These are phyloP conservation scores for Sechiopsis laciniata DNA, from an alignment of 306 rosid species.

Conservation along the genomic window DNA sequence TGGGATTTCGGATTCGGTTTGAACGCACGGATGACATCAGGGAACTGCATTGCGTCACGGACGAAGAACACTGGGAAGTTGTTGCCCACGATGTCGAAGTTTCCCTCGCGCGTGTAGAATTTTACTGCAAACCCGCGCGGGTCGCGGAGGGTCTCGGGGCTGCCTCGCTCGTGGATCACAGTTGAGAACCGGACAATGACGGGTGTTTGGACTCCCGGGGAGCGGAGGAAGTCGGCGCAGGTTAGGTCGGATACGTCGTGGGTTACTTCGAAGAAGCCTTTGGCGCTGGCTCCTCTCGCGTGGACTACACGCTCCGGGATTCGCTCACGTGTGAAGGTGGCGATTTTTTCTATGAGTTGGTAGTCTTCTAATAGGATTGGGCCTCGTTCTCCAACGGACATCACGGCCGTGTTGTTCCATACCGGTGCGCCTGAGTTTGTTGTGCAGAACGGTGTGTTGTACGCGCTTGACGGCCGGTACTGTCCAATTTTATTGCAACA, in stretches of 20 bases:
- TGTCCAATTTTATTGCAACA: conserved; percentile 20
- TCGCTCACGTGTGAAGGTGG: conserved; percentile 75
- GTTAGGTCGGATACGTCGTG: conserved; percentile 76
- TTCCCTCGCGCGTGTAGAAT: conserved; percentile 94
- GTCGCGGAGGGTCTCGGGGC: conserved; percentile 89
- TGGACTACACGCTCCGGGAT: conserved; percentile 96
- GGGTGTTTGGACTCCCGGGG: conserved; percentile 95
- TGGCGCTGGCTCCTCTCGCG: conserved; percentile 97
- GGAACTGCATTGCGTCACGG: conserved; percentile 84
- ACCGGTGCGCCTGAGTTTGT: conserved; percentile 87
- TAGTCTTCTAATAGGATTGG: conserved; percentile 91
- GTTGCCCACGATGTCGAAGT: conserved; percentile 86
- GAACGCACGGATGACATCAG: conserved; percentile 83
- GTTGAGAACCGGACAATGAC: conserved; percentile 91
- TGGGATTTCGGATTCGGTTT: conserved; percentile 90
- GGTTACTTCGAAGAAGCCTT: conserved; percentile 95
- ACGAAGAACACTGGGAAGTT: conserved; percentile 76
- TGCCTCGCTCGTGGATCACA: conserved; percentile 93
- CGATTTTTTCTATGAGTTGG: conserved; percentile 83
- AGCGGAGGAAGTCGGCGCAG: conserved; percentile 90
- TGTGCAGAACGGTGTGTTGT: conserved; percentile 71
- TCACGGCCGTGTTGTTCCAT: conserved; percentile 66
- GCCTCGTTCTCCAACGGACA: conserved; percentile 75
- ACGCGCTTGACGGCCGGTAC: conserved; percentile 81
- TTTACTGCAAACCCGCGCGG: conserved; percentile 88